Evolutionary conservation across 345 rosid genomes (phyloP), one percentile per base, ranked within the genome.

Genomic region (Raphanus raphanistrum): DNA sequence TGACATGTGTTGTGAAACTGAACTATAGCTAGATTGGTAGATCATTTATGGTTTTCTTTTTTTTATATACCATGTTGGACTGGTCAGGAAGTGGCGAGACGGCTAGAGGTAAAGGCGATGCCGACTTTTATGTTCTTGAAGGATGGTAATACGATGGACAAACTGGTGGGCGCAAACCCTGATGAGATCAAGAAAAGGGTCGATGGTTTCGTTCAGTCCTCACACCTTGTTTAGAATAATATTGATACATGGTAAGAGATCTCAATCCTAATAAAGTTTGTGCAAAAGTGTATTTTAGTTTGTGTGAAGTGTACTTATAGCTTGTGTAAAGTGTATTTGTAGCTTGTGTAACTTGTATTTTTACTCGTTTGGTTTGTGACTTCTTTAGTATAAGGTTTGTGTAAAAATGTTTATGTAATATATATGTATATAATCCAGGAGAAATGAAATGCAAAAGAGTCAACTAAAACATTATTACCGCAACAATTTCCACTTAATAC

Each of bases 151-250:
- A 62, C 36, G 4, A 86, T 80, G 8, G 96, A 92, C 86, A 94
- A 87, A 84, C 60, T 92, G 11, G 96, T 94, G 33, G 99, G 99
- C 9, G 98, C 96, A 2, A 90, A 94, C 68, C 97, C 94, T 5
- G 97, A 86, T 54, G 97, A 92, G 88, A 87, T 90, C 38, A 90
- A 86, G 96, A 90, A 84, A 85, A 84, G 92, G 89, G 80, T 90
- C 65, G 88, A 86, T 27, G 65, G 82, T 62, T 92, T 94, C 13
- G 86, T 89, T 31, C 91, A 89, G 55, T 76, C 97, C 74, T 17
- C 82, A 63, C 87, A 89, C 1, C 72, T 41, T 69, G 45, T 62
- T 29, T 74, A 79, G 12, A 29, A 28, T 4, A 45, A 11, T 60
- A 61, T 26, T 35, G 21, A 68, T n/a, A 48, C 17, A 66, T 43